Base-by-base conservation (phyloP, 805 yeast genomes). In the Ogataea sp. region DNA sequence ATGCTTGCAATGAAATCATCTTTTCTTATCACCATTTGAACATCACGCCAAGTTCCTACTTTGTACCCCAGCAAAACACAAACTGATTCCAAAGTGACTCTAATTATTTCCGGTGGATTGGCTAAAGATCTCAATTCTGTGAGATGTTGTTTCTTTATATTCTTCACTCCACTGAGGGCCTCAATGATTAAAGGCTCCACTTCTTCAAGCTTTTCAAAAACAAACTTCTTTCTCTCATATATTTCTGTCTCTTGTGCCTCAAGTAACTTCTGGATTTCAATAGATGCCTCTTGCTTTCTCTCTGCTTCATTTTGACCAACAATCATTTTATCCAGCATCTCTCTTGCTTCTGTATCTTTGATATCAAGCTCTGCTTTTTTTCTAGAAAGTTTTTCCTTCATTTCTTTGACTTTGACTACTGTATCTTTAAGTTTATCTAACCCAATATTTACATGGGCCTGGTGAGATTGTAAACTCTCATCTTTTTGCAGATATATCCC, bases 251-350 rank as follows among this genome's bases (percentile, higher is more conserved):
- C 90, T 48, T 86, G 95, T 28, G 65, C 68, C 24, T 71, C 77
- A 25, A 90, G 64, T 6, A 86, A 80, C 15, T 68, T 71, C 49
- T 83, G 85, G 10, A 90, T 82, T 36, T 78, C 83, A 3, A 83
- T 62, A 0, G 96, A 85, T 7, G 93, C 88, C 43, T 84, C 95
- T 42, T 83, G 83, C 48, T 83, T 87, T 46, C 96, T 68, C 55
- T 90, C 97, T 0, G 97, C 90, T 49, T 87, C 95, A 52, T 85
- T 87, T 54, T 90, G 97, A 32, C 87, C 94, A 1, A 69, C 60
- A 13, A 90, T 69, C 84, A 90, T 86, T 39, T 66, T 75, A 50
- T 80, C 76, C 31, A 90, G 68, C 70, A 86, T 83, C 20, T 61
- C 59, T 42, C 75, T 71, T 0, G 96, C 95, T 46, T 82, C 84